Evolutionary conservation across 768 basidiomycete genomes (phyloP).

Genomic region (Phanerodontia chrysosporium): DNA sequence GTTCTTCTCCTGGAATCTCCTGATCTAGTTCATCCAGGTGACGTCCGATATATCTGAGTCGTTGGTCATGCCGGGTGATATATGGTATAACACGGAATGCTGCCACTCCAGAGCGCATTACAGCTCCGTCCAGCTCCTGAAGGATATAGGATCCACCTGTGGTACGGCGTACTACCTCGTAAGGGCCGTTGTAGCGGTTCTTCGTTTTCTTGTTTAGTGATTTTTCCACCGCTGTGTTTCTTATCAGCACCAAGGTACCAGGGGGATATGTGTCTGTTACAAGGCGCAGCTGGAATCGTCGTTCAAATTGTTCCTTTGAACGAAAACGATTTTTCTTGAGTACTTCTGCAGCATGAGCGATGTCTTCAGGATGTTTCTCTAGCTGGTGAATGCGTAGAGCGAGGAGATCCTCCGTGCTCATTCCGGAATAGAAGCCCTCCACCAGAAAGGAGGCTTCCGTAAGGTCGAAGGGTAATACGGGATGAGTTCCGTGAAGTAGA

Average conservation of each 20-base stretch:
- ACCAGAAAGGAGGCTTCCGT: constrained; percentile 29
- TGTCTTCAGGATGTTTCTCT: constrained; percentile 21
- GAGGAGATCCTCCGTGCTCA: constrained; percentile 22
- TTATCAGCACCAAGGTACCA: constrained; percentile 26
- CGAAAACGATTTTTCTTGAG: constrained; percentile 17
- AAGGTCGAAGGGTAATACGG: constrained; percentile 29
- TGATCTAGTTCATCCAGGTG: neutral
- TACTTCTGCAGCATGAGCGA: constrained; percentile 14
- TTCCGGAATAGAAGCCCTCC: constrained; percentile 8
- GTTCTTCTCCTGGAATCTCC: neutral
- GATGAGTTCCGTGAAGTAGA: constrained; percentile 26
- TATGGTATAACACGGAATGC: neutral
- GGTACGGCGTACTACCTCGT: constrained; percentile 21
- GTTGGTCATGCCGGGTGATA: neutral
- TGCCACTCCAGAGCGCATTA: constrained; percentile 13
- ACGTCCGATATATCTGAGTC: neutral
- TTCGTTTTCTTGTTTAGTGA: constrained; percentile 22
- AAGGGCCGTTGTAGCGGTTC: constrained; percentile 23
- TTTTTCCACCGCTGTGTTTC: constrained; percentile 25
- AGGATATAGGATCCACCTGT: constrained; percentile 24
- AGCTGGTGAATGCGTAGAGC: constrained; percentile 23
- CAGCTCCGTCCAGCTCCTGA: constrained; percentile 22
- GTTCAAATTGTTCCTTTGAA: constrained; percentile 24
- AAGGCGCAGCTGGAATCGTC: constrained; percentile 18
- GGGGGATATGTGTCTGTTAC: constrained; percentile 24